Evolutionary conservation across 805 yeast species (phyloP), one percentile per base, ranked within the genome.

Genomic region (Barnettozyma pratensis): DNA sequence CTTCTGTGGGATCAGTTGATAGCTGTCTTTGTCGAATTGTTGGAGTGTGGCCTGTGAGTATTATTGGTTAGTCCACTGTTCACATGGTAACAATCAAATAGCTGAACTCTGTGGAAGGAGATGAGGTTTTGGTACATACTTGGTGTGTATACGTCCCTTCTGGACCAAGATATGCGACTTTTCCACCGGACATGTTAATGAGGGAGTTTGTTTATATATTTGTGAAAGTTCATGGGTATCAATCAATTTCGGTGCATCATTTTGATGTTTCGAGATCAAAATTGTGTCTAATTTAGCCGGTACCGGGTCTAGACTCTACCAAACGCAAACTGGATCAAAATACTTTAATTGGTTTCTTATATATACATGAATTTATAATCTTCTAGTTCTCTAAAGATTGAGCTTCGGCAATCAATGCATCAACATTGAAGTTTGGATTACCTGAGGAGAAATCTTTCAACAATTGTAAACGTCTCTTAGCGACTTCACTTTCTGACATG

Each of bases 121-220:
- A 19, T 19, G 19, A 19, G 19, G 3, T 19, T 19, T 19, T 19
- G 19, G 19, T 6, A 42, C 50, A 8, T 38, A 73, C 94, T 67
- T 90, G 96, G 58, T 92, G 96, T 3, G 98, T 87, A 66, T 89
- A 94, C 1, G 97, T 92, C 2, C 97, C 97, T 44, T 72, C 72
- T 0, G 99, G 99, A 0, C 98, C 99, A 45, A 92, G 67, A 59
- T 79, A 92, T 3, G 87, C 89, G 4, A 86, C 83, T 56, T 70
- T 79, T 31, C 36, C 19, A 1, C n/a, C 19, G 9, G 49, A 36
- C 47, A 44, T 44, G 37, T 8, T 11, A 31, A 31, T 8, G 2
- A 31, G 34, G 11, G 3, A 19, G 19, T 19, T 19, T 19, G 19
- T 19, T 19, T 19, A 19, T 3, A 3, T 19, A 19, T 19, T 19